Evolutionary conservation across 2,329 filamentous ascomycete genomes (phyloP), one percentile per base, ranked within the genome.

Genomic region (Purpureocillium lavendulum): DNA sequence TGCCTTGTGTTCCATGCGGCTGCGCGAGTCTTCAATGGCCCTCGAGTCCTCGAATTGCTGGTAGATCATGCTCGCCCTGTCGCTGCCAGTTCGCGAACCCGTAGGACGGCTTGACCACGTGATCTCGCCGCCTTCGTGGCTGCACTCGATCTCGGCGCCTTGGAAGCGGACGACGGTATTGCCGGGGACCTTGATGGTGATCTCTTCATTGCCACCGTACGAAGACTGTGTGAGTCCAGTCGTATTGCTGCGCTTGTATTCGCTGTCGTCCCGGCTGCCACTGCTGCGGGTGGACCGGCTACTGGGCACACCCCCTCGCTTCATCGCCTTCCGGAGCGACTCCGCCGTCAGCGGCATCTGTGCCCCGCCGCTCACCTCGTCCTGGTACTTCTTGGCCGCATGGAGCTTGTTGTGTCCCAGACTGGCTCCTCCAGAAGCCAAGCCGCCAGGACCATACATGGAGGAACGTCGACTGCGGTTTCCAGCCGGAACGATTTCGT

Each of bases 261-360:
- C 77, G 57, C 77, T 81, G 41, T 81, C 77, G 49, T 81, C 78
- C 33, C 67, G 75, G 53, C 77, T 81, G 16, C 58, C 69, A 45
- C 69, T 78, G 64, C 71, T 80, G 46, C 70, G 70, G 38, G 69
- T 80, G 30, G 71, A 78, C 17, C 69, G 69, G 52, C 71, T 77
- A 61, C 69, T 76, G 16, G 62, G 59, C 7, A 62, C 67, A 42
- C 63, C 67, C 45, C 61, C 67, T 39, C 52, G 57, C 50, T 65
- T 69, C 45, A 58, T 66, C 21, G 65, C 71, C 52, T 66, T 73
- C 46, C 65, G 70, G 18, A 82, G 62, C 11, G 65, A 61, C 41
- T 79, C 77, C 2, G 69, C 70, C 4, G 78, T 82, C 40, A 82
- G 56, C 2, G 69, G 67, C 39, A 71, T 50, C 30, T 57, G 51